Evolutionary conservation across 139 green algal species (phyloP).

Genomic region (Volvox africanus): DNA sequence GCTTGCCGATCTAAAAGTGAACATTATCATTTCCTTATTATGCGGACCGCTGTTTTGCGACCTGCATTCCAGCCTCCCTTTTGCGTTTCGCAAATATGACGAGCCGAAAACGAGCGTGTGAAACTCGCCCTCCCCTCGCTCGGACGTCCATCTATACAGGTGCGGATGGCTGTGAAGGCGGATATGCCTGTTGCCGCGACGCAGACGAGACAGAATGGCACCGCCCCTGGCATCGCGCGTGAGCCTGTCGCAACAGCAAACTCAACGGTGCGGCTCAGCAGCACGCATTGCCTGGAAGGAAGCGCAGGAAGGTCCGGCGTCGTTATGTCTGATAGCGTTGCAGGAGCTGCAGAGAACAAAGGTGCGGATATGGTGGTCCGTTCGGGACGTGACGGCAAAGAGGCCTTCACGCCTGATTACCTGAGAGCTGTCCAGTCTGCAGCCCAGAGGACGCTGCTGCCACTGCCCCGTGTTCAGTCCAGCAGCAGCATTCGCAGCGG

Average conservation of each 20-base stretch:
- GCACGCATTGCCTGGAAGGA: background rate
- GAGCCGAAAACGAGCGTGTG: too few relatives aligned
- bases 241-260: background rate
- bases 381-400: background rate
- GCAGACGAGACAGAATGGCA: background rate
- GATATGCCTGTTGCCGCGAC: background rate
- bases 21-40: too few relatives aligned
- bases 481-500: background rate
- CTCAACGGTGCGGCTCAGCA: background rate
- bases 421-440: background rate
- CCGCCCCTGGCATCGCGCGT: background rate
- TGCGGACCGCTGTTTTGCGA: too few relatives aligned
- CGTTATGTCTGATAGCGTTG: background rate
- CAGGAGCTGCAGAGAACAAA: background rate
- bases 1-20: too few relatives aligned
- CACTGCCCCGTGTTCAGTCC: background rate
- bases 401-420: background rate
- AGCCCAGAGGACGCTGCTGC: conserved; percentile 7
- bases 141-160: background rate
- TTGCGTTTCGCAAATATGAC: too few relatives aligned
- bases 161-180: background rate
- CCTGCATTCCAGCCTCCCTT: too few relatives aligned
- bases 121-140: too few relatives aligned
- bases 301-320: background rate
- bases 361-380: background rate